Conservation (phyloP, 2,329 filamentous ascomycete genomes). For the Teratosphaeria viscida region DNA sequence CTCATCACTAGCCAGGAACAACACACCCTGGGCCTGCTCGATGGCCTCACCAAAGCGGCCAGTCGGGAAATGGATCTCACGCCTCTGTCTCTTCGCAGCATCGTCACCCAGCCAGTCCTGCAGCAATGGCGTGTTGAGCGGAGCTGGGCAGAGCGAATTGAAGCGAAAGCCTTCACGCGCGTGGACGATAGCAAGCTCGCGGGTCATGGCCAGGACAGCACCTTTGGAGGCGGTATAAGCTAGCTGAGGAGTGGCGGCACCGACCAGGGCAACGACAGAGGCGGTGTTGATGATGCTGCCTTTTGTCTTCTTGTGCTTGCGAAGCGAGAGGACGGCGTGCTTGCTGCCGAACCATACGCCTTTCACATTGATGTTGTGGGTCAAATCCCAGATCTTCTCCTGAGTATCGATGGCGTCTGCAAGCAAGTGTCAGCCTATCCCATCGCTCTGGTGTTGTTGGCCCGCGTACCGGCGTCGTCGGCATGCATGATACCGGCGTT, state of each 20-base stretch:
- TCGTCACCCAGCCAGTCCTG: constrained; percentile 93
- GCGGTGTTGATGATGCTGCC: constrained; percentile 88
- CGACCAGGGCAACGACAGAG: constrained; percentile 77
- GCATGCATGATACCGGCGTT: constrained; percentile 96
- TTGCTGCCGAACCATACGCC: constrained; percentile 96
- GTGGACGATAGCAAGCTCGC: constrained; percentile 85
- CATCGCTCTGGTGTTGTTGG: background rate
- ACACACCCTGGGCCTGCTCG: constrained; percentile 80
- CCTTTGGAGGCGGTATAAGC: constrained; percentile 94
- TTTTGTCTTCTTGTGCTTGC: constrained; percentile 66
- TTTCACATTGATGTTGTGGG: constrained; percentile 92
- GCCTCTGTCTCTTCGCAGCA: constrained; percentile 64
- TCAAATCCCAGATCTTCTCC: constrained; percentile 88
- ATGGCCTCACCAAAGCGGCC: constrained; percentile 88
- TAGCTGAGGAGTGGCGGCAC: constrained; percentile 76
- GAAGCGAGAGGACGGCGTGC: constrained; percentile 74
- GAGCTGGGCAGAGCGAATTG: constrained; percentile 82
- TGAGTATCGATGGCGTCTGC: constrained; percentile 64
- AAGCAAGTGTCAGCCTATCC: background rate
- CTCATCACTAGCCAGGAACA: constrained; percentile 82
- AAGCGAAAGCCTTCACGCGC: constrained; percentile 82
- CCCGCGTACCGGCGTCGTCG: constrained; percentile 37
- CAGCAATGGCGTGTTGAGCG: constrained; percentile 80
- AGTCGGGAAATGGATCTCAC: constrained; percentile 80
- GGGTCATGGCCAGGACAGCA: constrained; percentile 78